Evolutionary conservation across 2,329 filamentous ascomycete genomes (phyloP), one percentile per base, ranked within the genome.

Genomic region (Colletotrichum melonis): DNA sequence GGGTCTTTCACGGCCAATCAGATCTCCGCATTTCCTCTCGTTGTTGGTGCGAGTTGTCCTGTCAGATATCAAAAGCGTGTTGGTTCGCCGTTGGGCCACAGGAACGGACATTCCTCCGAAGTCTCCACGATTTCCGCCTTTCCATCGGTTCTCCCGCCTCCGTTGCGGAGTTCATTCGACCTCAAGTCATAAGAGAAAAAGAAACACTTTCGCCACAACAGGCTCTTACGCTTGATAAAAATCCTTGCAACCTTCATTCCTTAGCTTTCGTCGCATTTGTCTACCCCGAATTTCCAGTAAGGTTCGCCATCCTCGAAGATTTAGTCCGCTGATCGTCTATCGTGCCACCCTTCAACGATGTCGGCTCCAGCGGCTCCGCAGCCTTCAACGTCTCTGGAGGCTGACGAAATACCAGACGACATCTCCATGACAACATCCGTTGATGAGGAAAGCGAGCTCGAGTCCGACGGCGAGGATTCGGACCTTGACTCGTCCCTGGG

Each of bases 401-500:
- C 60, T 14, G 46, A 54, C 11, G 38, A 46, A 1, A 14, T 30
- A 35, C n/a, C 54, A 1, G 65, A 52, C 38, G n/a, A 30, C 12
- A 28, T 32, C 28, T 30, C 64, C 5, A 30, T 42, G 6, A 49
- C 58, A 4, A 38, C 64, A 11, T 42, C 11, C 32, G 24, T 14
- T 5, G 67, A 35, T 22, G 64, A 69, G n/a, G 46, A 28, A 19
- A 54, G 46, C 32, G 52, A 55, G 2, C 22, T 16, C 49, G 49
- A 42, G n/a, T 52, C 60, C 4, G 69, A 55, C 46, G 32, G 32
- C 63, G 49, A 28, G n/a, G 38, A 24, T 11, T 63, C 69, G 7
- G 69, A 72, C 7, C 26, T 67, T 12, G 69, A 72, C 58, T 72
- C 69, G 35, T 63, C 69, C 12, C 65, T 72, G 22, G 69, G 69